Evolutionary conservation across 2,329 filamentous ascomycete species (phyloP), one percentile per base, ranked within the genome.

Genomic region (Aspergillus novofumigatus): DNA sequence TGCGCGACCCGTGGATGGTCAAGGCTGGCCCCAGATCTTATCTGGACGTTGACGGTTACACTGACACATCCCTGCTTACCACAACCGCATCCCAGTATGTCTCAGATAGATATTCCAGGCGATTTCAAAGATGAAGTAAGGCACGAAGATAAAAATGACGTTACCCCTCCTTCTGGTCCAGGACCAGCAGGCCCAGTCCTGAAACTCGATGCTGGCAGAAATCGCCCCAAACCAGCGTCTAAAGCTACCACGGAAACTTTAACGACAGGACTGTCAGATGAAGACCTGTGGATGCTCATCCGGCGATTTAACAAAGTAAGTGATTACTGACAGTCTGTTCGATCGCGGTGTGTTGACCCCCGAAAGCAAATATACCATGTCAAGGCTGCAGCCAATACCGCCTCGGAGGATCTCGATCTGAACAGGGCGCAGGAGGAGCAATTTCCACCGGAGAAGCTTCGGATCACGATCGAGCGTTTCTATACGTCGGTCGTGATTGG

Each of bases 361-460:
- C 42, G n/a, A 26, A 52, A 82, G 83, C 83, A 86, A 83, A 83
- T 86, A 71, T 86, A 86, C 69, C 81, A 85, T 74, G 88, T 94
- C 64, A 91, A 89, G 69, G 85, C 88, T 28, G 83, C 87, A 8
- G 75, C 81, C 0, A 72, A 81, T 50, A 73, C 83, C 7, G 80
- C 83, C 1, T 81, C 88, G 1, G 89, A 88, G 5, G 84, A 86
- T 14, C 77, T 96, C 41, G 91, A 95, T 70, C 81, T 95, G 57
- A 91, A 92, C 64, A 87, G 91, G 55, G 87, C 90, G 4, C 87
- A 92, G 42, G 87, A 93, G 54, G 90, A 94, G 63, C 88, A 92
- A 56, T 94, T 94, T 70, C 90, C 88, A 0, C 90, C 91, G 0
- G 90, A 94, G 67, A 94, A 94, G 75, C 77, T 95, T 48, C 82